Evolutionary conservation across 148 eudicot genomes (phyloP), one percentile per base, ranked within the genome.

Genomic region (Nepenthes mirabilis): DNA sequence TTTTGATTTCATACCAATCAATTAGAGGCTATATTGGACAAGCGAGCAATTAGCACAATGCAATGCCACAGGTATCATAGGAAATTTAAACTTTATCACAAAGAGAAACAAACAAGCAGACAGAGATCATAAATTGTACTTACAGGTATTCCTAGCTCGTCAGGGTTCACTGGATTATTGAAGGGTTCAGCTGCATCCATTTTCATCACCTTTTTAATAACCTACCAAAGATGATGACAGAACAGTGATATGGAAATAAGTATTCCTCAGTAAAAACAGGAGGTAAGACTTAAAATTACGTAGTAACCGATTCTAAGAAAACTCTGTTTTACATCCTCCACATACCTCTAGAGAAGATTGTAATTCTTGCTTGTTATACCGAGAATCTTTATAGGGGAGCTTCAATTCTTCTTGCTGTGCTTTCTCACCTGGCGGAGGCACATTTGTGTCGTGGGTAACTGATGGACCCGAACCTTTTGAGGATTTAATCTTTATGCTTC

Each of bases 161-260:
- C 49, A 66, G 98, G 90, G 76, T 91, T 73, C 66, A 91, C 98
- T 33, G 98, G 98, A 68, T 43, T 72, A 71, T 91, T 91, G 70
- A 91, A 91, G 37, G 90, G 96, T 65, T 83, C 94, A 36, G 96
- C 87, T 54, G 98, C 98, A 65, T 91, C 98, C 98, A 88, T 91
- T 76, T 83, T 91, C 96, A 91, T 91, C 65, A 91, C 63, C 77
- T 88, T 91, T 75, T 65, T 82, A 23, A 91, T 74, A 14, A 86
- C 88, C 98, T 91, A 67, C 2, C 11, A 61, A 12, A 11, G n/a
- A 5, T 8, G 57, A 60, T 43, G 65, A 10, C 13, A 5, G 52
- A 50, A 61, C 37, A 13, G 34, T 58, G 10, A 34, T 32, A 58
- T 67, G 53, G 43, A 43, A 33, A 47, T 37, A 32, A 54, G 53